A percentile compares a stretch with the other conserved stretches of the same genome.
Evolutionary conservation across 2,329 filamentous ascomycete genomes (phyloP).

Genomic region (Lecanicillium sp.): DNA sequence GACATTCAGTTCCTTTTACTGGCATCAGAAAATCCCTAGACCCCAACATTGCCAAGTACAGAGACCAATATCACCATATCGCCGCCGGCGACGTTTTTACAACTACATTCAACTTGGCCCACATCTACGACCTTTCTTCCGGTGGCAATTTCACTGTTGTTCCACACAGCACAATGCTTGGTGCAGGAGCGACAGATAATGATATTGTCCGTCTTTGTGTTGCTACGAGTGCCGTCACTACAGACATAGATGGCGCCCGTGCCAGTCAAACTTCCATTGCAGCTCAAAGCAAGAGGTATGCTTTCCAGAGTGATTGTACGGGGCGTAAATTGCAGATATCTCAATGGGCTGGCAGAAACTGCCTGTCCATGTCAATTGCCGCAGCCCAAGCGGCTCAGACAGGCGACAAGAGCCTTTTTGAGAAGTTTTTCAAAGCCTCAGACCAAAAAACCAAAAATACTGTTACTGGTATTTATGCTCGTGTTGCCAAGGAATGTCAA

Average conservation of each 20-base stretch:
- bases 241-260: slow-evolving; percentile 45
- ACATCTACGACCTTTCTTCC: slow-evolving; percentile 35
- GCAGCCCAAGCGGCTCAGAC: slow-evolving; percentile 41
- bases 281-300: slow-evolving; percentile 34
- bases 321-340: slow-evolving; percentile 31
- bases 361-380: slow-evolving; percentile 25
- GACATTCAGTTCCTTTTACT: slow-evolving; percentile 34
- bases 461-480: slow-evolving; percentile 36
- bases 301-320: slow-evolving; percentile 41
- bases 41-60: slow-evolving; percentile 30
- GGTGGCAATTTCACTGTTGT: slow-evolving; percentile 44
- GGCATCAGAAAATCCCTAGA: slow-evolving; percentile 41
- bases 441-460: slow-evolving; percentile 25
- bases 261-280: slow-evolving; percentile 32
- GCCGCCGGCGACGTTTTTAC: slow-evolving; percentile 34
- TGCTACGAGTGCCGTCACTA: slow-evolving; percentile 44
- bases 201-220: slow-evolving; percentile 39
- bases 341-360: slow-evolving; percentile 37
- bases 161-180: slow-evolving; percentile 42
- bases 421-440: slow-evolving; percentile 51
- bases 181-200: slow-evolving; percentile 37
- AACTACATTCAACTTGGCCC: slow-evolving; percentile 39
- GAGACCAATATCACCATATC: slow-evolving; percentile 37
- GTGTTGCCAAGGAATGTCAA: slow-evolving; percentile 40
- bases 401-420: slow-evolving; percentile 33